phyloP scores from a whole-genome alignment of 2,329 filamentous ascomycete genomes.

The Drechslera avenae region DNA sequence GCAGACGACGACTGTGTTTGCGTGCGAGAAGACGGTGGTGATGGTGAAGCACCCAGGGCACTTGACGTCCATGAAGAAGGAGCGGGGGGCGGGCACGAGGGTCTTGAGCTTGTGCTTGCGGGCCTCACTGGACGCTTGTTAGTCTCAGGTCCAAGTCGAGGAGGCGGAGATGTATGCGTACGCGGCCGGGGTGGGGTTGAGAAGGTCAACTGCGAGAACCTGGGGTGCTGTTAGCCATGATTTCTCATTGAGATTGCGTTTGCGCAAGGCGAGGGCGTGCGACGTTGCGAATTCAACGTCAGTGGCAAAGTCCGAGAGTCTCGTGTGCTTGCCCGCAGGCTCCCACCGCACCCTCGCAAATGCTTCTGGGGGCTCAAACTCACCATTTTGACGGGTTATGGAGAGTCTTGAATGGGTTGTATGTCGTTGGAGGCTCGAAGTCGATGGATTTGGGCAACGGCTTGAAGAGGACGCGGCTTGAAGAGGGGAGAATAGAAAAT shows the following conservation, averaged over 20 bases:
- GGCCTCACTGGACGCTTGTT: slow-evolving; percentile 67
- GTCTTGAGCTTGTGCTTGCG: slow-evolving; percentile 99
- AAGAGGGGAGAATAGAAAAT: slow-evolving; percentile 5
- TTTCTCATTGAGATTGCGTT: slow-evolving; percentile 18
- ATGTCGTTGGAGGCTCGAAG: slow-evolving; percentile 38
- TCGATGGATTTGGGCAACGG: slow-evolving; percentile 44
- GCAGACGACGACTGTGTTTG: slow-evolving; percentile 99
- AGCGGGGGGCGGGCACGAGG: slow-evolving; percentile 93
- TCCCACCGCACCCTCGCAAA: slow-evolving; percentile 8
- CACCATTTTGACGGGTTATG: slow-evolving; percentile 50
- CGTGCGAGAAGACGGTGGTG: slow-evolving; percentile 99
- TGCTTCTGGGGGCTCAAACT: slow-evolving; percentile 26
- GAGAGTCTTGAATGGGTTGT: slow-evolving; percentile 35
- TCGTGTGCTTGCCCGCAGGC: slow-evolving; percentile 38
- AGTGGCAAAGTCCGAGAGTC: slow-evolving; percentile 40
- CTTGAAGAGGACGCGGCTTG: slow-evolving; percentile 34
- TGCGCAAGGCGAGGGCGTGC: slow-evolving; percentile 17
- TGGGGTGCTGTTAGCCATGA: slow-evolving; percentile 50
- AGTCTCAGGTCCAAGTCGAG: slow-evolving; percentile 27
- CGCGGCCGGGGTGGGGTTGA: slow-evolving; percentile 96
- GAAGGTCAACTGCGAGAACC: slow-evolving; percentile 99
- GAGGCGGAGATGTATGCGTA: slow-evolving; percentile 30
- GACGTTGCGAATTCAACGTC: slow-evolving; percentile 30
- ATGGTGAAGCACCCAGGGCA: slow-evolving; percentile 99
- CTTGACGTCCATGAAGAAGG: slow-evolving; percentile 99